Evolutionary conservation across 345 rosid species (phyloP).

Genomic region (Salix arbutifolia): DNA sequence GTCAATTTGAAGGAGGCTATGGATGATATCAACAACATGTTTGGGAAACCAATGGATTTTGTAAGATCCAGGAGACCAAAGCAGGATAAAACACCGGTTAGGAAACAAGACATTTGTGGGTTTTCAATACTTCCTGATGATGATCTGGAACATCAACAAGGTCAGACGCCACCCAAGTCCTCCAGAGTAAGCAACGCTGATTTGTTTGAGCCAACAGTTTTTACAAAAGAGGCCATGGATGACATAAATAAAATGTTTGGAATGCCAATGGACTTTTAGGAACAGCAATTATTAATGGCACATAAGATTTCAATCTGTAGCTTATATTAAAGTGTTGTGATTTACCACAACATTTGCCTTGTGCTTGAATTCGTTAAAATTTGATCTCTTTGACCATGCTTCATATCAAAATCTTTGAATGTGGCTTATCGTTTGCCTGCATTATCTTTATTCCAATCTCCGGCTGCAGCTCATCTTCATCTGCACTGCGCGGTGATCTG

Average conservation of each 20-base stretch:
- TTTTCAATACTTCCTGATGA: constrained; percentile 81
- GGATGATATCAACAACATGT: constrained; percentile 92
- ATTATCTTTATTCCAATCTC: background rate
- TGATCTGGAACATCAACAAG: constrained; percentile 40
- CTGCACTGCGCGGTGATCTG: background rate
- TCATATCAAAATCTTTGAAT: background rate
- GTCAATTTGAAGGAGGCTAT: constrained; percentile 92
- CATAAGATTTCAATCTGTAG: background rate
- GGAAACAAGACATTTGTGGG: constrained; percentile 39
- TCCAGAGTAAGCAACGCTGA: constrained; percentile 38
- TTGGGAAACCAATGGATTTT: constrained; percentile 90
- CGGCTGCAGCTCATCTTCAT: background rate
- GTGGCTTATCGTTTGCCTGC: background rate
- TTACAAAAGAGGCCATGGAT: constrained; percentile 83
- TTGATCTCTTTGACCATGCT: background rate
- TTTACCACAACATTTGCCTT: background rate
- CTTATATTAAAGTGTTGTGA: background rate
- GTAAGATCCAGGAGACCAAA: constrained; percentile 62
- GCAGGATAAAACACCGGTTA: constrained; percentile 41
- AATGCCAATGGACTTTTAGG: constrained; percentile 71
- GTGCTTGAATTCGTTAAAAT: background rate
- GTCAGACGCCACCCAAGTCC: constrained; percentile 23
- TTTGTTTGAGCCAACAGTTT: constrained; percentile 72
- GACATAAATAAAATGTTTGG: constrained; percentile 81
- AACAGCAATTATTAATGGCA: background rate